Conservation (phyloP, 1,284 basidiomycete genomes). For the Puccinia horiana region DNA sequence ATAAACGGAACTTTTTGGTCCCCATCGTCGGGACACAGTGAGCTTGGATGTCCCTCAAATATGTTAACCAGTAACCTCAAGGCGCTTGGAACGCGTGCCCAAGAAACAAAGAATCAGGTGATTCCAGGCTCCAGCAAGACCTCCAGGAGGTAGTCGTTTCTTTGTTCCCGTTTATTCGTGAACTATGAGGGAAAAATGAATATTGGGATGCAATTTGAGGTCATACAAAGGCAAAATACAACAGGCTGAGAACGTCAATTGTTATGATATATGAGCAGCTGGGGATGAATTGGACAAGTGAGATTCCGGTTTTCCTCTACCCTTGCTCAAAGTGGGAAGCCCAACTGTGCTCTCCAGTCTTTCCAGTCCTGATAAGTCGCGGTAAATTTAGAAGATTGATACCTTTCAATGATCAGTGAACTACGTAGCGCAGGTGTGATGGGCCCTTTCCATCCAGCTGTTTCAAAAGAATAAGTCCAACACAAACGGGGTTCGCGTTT, state of each 20-base stretch:
- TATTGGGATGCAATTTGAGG: neutral
- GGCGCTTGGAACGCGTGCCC: no score
- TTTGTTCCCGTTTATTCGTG: neutral
- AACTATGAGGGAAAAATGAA: neutral
- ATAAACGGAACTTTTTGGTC: no score
- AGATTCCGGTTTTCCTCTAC: neutral
- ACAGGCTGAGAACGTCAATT: neutral
- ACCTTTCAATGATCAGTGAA: conserved; percentile 75
- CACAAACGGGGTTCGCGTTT: neutral
- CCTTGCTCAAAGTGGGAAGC: conserved; percentile 27
- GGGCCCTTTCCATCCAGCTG: conserved; percentile 64
- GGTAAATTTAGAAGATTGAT: conserved; percentile 75
- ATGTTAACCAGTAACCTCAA: no score
- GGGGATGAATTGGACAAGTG: neutral
- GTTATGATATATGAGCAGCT: neutral
- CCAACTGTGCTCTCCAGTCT: conserved; percentile 47
- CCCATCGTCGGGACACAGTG: no score
- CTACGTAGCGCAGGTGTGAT: conserved; percentile 81
- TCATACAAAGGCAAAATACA: neutral
- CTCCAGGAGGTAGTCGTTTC: no score
- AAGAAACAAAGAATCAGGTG: no score
- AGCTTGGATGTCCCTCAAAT: no score
- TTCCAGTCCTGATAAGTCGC: conserved; percentile 73
- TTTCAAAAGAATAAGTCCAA: neutral
- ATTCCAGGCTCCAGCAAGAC: no score